Percentiles rank a stretch among this genome's conserved stretches.
Evolutionary conservation across 2,329 filamentous ascomycete species (phyloP).

Genomic region (Boeremia lycopersici): DNA sequence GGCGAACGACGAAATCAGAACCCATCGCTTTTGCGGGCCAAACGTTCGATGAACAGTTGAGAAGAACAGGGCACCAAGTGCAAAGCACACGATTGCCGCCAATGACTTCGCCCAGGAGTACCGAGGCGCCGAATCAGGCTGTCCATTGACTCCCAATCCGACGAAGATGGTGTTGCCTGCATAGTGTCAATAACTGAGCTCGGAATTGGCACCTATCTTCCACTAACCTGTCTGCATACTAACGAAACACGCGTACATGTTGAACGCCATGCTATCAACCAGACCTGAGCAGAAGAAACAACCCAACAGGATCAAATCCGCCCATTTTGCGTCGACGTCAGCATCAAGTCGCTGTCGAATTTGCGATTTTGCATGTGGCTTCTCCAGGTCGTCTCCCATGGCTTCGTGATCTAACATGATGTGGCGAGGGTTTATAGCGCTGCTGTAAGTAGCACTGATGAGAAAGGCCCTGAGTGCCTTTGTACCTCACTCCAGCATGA

Average conservation of each 20-base stretch:
- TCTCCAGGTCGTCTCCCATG: slow-evolving; percentile 1
- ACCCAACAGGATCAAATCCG: slow-evolving; percentile 44
- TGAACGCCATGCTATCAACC: slow-evolving; percentile 55
- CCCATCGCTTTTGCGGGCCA: slow-evolving; percentile 58
- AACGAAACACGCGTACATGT: slow-evolving; percentile 57
- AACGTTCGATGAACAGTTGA: slow-evolving; percentile 60
- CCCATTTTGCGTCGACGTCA: slow-evolving; percentile 21
- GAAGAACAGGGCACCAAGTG: slow-evolving; percentile 54
- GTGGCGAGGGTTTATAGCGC: not conserved
- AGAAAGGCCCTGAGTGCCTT: not conserved
- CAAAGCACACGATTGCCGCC: slow-evolving; percentile 57
- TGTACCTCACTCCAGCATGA: slow-evolving; percentile 4
- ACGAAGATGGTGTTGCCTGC: slow-evolving; percentile 68
- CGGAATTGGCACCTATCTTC: not conserved
- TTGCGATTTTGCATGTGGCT: slow-evolving; percentile 7
- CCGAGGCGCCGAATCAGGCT: slow-evolving; percentile 55
- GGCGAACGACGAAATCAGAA: slow-evolving; percentile 56
- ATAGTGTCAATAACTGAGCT: slow-evolving; percentile 12
- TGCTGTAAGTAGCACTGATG: not conserved
- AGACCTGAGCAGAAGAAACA: slow-evolving; percentile 56
- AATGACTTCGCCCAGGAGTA: slow-evolving; percentile 21
- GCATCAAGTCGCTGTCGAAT: slow-evolving; percentile 16
- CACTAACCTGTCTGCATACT: slow-evolving; percentile 59
- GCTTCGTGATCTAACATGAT: slow-evolving; percentile 1
- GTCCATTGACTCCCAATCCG: slow-evolving; percentile 62